Evolutionary conservation across 352 stramenopile species (phyloP), one percentile per base, ranked within the genome.

Genomic region (Globisporangium yorkense): DNA sequence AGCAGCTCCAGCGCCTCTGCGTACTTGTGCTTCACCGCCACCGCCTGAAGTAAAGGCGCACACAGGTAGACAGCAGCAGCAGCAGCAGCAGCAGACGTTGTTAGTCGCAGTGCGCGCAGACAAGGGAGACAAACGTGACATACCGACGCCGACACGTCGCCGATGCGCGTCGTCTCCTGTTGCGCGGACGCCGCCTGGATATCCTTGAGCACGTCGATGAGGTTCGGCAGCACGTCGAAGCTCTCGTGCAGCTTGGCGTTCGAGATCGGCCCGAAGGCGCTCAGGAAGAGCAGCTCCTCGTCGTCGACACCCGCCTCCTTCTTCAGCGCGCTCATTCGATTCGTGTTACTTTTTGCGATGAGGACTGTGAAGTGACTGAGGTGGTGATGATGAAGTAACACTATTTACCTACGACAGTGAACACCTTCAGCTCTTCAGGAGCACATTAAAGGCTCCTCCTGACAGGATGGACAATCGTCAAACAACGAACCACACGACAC

Each of bases 171-270:
- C 16, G 78, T 87, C 49, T 92, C 84, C 57, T 94, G 82, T 37
- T 66, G 79, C 18, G 82, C 86, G 16, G 67, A 79, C n/a, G 81
- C 80, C 21, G 82, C 80, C 27, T 91, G 60, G 53, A 94, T 80
- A 64, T 94, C 84, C 60, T 90, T 94, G 35, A 94, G 74, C 60
- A 90, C 80, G 45, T 94, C 84, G 56, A 94, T 94, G 35, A 94
- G 71, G 58, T 78, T 85, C 7, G 84, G 84, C 68, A 94, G 66
- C 46, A 90, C 70, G 54, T 94, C 84, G 51, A 91, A 94, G 20
- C 77, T 80, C 82, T 90, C 80, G 57, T 87, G 75, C 47, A 90
- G 70, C 66, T 88, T 75, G 35, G 80, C 67, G 59, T 86, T 87
- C 40, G 80, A 83, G 56, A 88, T 69, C 52, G 75, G 71, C 31